Percentiles rank a stretch among this genome's conserved stretches.
Evolutionary conservation across 2,329 filamentous ascomycete genomes (phyloP).

Genomic region (Ascochyta koolunga): DNA sequence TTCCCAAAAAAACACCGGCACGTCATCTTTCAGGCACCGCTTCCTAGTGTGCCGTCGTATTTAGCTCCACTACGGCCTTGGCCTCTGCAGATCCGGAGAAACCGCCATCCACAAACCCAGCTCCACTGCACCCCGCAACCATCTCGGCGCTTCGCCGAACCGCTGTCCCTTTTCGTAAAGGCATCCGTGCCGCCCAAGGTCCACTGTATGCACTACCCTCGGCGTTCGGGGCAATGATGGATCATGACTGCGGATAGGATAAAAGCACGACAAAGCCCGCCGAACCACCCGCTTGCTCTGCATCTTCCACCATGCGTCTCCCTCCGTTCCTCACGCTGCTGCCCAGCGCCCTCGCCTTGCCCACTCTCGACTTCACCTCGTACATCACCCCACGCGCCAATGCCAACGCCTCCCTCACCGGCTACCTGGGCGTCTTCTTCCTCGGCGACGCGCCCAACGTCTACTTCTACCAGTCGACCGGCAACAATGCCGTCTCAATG

Average conservation of each 20-base stretch:
- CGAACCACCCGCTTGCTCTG: no score
- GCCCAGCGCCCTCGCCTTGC: slow-evolving; percentile 20
- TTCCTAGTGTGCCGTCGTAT: background rate
- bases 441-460: slow-evolving; percentile 60
- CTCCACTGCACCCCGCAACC: background rate
- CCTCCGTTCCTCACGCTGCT: slow-evolving; percentile 21
- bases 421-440: slow-evolving; percentile 63
- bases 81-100: slow-evolving; percentile 13
- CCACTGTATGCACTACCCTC: background rate
- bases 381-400: slow-evolving; percentile 29
- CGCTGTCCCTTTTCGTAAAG: background rate
- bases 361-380: slow-evolving; percentile 29
- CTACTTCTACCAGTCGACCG: slow-evolving; percentile 61
- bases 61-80: slow-evolving; percentile 5
- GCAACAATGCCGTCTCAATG: slow-evolving; percentile 58
- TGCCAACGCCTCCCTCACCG: slow-evolving; percentile 50
- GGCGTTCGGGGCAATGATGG: background rate
- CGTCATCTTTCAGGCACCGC: background rate
- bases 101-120: background rate
- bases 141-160: background rate
- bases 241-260: background rate
- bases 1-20: background rate
- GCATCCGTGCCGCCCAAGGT: background rate
- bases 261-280: background rate
- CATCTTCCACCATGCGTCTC: slow-evolving; percentile 20